Evolutionary conservation across 345 rosid species (phyloP), one percentile per base, ranked within the genome.

Genomic region (Barbarea vulgaris): DNA sequence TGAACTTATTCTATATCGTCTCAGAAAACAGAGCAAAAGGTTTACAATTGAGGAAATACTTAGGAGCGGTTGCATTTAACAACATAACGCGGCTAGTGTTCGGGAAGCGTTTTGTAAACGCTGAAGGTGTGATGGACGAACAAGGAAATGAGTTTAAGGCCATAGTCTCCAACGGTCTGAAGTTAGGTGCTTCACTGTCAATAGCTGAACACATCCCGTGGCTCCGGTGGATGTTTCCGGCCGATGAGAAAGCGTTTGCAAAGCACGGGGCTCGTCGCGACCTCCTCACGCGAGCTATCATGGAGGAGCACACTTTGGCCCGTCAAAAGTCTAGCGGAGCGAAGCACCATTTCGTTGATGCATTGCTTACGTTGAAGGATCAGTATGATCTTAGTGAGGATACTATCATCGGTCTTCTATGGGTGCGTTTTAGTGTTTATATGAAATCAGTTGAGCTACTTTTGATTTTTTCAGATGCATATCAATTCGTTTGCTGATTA

Each of bases 71-170:
- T 50, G 90, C 99, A 36, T 95, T 95, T 86, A 92, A 95, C 88
- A 92, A 92, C 88, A 90, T 95, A 57, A 95, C 97, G 41, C 85
- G 98, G 79, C 70, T 92, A 27, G 98, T 83, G 9, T 92, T 95
- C n/a, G 99, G 99, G 78, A 95, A 95, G 81, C 85, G 97, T 51
- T 92, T 95, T n/a, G 85, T 76, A 79, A 87, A 88, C 70, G 72
- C 87, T 0, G 97, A 89, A 54, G 97, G 91, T 7, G 70, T 81
- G 21, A 83, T 92, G 28, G 97, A 90, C 36, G 93, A 88, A 73
- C 93, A 95, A 81, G 99, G 99, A 9, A 65, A 63, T 30, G 99
- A 90, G 78, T 90, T 95, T 84, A 93, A 92, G 86, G 96, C 91
- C 13, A 76, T 92, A 15, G 89, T 86, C 17, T 58, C 88, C 9